Evolutionary conservation across 1,139 yeast species (phyloP), one percentile per base, ranked within the genome.

Genomic region (Protomyces macrosporus): DNA sequence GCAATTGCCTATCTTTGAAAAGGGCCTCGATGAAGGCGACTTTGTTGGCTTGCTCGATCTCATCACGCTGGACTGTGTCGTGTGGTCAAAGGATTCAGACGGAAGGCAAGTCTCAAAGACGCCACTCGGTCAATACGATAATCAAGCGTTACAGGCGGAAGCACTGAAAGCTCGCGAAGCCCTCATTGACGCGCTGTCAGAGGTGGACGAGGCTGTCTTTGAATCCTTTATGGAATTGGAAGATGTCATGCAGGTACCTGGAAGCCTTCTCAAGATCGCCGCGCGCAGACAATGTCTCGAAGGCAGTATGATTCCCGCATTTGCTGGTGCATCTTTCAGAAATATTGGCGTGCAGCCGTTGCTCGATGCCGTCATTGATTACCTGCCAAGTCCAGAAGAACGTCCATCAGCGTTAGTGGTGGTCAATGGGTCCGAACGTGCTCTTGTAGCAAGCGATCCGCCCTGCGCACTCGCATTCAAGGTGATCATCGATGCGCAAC

Each of bases 271-370:
- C 37, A 81, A 79, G 59, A 70, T 72, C 14, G 86, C 96, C 0
- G 79, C 93, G 10, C 78, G 89, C 63, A 76, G 76, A 37, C 84
- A 88, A 0, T 88, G 96, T 0, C 70, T 89, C 2, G 74, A 74
- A 0, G 81, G 82, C 63, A 75, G 78, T 48, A 79, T 89, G 2
- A 82, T 87, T 0, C 98, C 99, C 0, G 88, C 93, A 0, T 76
- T 90, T 48, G 90, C 97, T 74, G 98, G 99, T 2, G 88, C 98
- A 0, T 88, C 97, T 61, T 93, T 93, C 75, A 83, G 81, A 68
- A 93, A 93, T 72, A 87, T 93, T 61, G 98, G 98, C 12, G 96
- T 93, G 1, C 98, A 93, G 72, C 97, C 98, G 0, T 77, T 95
- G 63, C 77, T 93, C 76, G 98, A 93, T 73, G 91, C 95, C 0